phyloP scores from a whole-genome alignment of 169 alveolate genomes.

The Plasmodium sp. region DNA sequence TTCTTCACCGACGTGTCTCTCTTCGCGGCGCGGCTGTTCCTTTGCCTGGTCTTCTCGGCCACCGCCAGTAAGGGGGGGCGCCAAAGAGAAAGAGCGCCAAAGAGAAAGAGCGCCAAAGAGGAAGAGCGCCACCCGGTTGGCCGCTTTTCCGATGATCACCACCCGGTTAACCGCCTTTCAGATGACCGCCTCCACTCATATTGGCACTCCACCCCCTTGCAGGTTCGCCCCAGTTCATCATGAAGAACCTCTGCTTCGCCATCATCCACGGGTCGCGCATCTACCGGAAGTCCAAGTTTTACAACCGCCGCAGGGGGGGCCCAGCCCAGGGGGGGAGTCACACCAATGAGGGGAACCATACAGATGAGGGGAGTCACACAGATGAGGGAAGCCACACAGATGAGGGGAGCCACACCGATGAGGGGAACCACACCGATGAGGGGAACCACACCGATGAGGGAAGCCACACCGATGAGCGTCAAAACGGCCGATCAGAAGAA shows the following conservation, averaged over 20 bases:
- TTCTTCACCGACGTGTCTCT: conserved; percentile 47
- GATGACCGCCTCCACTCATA: not conserved
- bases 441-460: not conserved
- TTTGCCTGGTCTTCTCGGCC: not conserved
- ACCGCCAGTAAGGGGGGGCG: not conserved
- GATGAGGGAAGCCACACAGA: not conserved
- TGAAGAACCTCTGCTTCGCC: conserved; percentile 47
- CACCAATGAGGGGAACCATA: not conserved
- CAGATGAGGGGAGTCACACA: not conserved
- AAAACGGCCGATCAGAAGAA: not conserved
- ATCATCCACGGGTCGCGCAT: conserved; percentile 45
- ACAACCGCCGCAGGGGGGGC: not conserved
- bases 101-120: not conserved
- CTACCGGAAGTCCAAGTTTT: conserved; percentile 23
- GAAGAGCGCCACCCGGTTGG: not conserved
- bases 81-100: too few species aligned
- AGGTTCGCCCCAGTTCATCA: conserved; percentile 11
- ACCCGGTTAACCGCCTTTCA: not conserved
- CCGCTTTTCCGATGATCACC: not conserved
- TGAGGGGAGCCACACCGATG: not conserved
- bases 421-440: not conserved
- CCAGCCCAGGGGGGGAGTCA: not conserved
- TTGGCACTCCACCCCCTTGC: not conserved
- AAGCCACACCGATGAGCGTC: not conserved
- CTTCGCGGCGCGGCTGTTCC: conserved; percentile 5